Percentiles rank a stretch among this genome's conserved stretches.
These are phyloP conservation scores for Phragmites australis DNA, from an alignment of 176 grass and related monocot genomes.

Conservation along the genomic window DNA sequence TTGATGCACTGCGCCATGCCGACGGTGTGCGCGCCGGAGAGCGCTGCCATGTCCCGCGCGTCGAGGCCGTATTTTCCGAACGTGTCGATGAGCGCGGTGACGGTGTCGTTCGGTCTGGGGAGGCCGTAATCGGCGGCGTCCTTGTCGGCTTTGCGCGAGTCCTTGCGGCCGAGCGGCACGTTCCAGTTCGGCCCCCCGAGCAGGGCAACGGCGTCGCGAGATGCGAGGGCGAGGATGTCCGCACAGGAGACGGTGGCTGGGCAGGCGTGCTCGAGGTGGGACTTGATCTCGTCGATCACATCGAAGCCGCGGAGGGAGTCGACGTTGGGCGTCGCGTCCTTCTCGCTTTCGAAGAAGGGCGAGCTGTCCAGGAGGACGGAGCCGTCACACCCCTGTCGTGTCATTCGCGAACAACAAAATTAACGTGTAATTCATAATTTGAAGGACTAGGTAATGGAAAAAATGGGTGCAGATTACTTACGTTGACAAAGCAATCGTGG, in stretches of 20 bases:
- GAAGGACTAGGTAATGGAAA: not conserved
- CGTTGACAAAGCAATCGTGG: slow-evolving; percentile 76
- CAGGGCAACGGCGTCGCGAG: slow-evolving; percentile 56
- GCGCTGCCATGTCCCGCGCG: slow-evolving; percentile 48
- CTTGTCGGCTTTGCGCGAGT: slow-evolving; percentile 40
- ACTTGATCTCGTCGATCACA: slow-evolving; percentile 66
- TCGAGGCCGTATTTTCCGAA: slow-evolving; percentile 50
- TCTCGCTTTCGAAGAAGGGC: slow-evolving; percentile 41
- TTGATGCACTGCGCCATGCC: slow-evolving; percentile 15
- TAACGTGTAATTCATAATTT: too few species aligned
- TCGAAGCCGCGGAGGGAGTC: slow-evolving; percentile 45
- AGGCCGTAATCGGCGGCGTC: slow-evolving; percentile 35
- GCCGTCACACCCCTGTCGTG: slow-evolving; percentile 64
- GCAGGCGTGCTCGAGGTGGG: slow-evolving; percentile 46
- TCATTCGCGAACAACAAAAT: too few species aligned
- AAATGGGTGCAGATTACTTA: not conserved
- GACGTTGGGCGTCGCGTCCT: slow-evolving; percentile 42
- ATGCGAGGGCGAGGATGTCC: slow-evolving; percentile 51
- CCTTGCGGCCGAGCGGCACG: slow-evolving; percentile 70
- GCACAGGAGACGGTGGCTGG: slow-evolving; percentile 60
- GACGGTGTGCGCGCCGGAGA: slow-evolving; percentile 59
- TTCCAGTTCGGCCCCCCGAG: slow-evolving; percentile 62
- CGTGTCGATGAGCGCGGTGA: slow-evolving; percentile 30
- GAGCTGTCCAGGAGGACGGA: slow-evolving; percentile 57
- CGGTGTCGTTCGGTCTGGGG: slow-evolving; percentile 20